A percentile compares a stretch with the other conserved stretches of the same genome.
Conservation (phyloP, 306 rosid species). For the Prunus davidiana region DNA sequence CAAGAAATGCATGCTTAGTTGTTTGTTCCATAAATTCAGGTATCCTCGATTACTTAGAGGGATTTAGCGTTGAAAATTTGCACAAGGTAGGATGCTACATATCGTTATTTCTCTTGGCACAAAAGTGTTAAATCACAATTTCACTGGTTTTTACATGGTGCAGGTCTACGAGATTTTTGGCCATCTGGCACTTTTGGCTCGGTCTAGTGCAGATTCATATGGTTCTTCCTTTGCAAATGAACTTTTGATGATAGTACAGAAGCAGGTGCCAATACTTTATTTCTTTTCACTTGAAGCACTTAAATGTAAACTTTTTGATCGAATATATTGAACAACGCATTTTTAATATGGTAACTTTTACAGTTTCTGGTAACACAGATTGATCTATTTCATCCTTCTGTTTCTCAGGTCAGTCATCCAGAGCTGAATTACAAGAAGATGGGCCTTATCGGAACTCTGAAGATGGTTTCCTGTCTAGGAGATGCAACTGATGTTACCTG, state of each 20-base stretch:
- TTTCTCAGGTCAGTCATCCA: constrained; percentile 30
- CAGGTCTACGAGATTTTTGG: constrained; percentile 47
- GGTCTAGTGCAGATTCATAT: constrained; percentile 24
- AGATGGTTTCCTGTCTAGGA: constrained; percentile 38
- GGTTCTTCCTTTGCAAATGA: constrained; percentile 39
- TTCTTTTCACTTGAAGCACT: not conserved
- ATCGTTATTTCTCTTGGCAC: not conserved
- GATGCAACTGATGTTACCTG: constrained; percentile 19
- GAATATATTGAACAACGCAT: constrained; percentile 3
- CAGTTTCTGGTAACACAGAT: not conserved
- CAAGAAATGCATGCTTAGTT: constrained; percentile 2
- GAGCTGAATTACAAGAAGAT: constrained; percentile 40
- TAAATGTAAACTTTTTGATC: not conserved
- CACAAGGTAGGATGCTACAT: constrained; percentile 33
- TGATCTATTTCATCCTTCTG: constrained; percentile 10
- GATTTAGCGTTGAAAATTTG: constrained; percentile 36
- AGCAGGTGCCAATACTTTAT: constrained; percentile 28
- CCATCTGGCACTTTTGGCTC: constrained; percentile 33
- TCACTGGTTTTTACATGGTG: constrained; percentile 12
- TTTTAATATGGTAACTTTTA: not conserved
- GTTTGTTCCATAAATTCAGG: constrained; percentile 24
- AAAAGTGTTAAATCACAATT: constrained; percentile 3
- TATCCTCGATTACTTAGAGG: constrained; percentile 43
- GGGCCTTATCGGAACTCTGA: constrained; percentile 42
- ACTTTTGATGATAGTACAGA: constrained; percentile 37